Evolutionary conservation across 495 filamentous ascomycete genomes (phyloP).

Genomic region (Penicillium coprophilum): DNA sequence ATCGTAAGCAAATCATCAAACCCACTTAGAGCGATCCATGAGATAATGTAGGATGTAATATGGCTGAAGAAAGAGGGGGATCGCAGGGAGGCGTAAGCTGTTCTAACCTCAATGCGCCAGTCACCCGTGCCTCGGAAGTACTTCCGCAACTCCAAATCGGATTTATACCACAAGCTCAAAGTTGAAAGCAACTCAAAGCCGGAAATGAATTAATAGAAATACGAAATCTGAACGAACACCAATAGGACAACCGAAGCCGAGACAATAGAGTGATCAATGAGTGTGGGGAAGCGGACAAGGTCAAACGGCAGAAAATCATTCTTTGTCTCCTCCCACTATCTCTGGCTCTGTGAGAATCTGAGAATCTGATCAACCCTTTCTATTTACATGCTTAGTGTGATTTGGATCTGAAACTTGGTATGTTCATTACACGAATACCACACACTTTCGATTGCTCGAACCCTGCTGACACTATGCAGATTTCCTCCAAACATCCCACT

Average conservation of each 20-base stretch:
- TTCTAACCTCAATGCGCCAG: conserved; percentile 48
- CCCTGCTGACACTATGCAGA: conserved; percentile 8
- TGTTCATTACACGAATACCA: background rate
- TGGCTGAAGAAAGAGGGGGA: conserved; percentile 18
- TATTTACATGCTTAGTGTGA: background rate
- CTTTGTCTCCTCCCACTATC: conserved; percentile 25
- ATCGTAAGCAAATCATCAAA: conserved; percentile 32
- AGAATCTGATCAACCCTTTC: background rate
- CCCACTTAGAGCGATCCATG: conserved; percentile 21
- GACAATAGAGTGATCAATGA: conserved; percentile 18
- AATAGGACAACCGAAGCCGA: conserved; percentile 18
- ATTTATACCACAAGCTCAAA: conserved; percentile 14
- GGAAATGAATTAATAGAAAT: conserved; percentile 14
- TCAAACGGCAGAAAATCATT: conserved; percentile 34
- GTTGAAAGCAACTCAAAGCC: conserved; percentile 3
- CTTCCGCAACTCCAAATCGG: conserved; percentile 27
- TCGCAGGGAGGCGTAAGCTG: conserved; percentile 25
- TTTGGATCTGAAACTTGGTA: conserved; percentile 1
- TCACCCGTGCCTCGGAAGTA: conserved; percentile 43
- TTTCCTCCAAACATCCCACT: conserved; percentile 24
- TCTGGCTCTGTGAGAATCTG: conserved; percentile 2
- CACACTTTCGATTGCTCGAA: background rate
- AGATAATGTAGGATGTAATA: conserved; percentile 8
- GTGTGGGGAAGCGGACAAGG: conserved; percentile 38
- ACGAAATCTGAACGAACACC: conserved; percentile 1